phyloP scores from a whole-genome alignment of 768 basidiomycete genomes.

The Kwoniella pini region DNA sequence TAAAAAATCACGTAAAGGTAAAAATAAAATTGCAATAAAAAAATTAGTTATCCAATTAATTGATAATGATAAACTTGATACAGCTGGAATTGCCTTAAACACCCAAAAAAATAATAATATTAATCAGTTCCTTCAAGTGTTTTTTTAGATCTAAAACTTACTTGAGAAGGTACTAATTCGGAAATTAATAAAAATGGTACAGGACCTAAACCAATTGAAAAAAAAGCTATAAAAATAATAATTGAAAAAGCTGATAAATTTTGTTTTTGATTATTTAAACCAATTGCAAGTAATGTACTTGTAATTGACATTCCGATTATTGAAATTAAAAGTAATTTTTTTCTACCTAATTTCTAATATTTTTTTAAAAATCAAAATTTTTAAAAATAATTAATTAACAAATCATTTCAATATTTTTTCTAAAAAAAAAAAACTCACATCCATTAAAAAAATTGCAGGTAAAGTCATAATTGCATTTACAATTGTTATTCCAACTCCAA shows the following conservation, averaged over 20 bases:
- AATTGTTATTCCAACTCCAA: constrained; percentile 79
- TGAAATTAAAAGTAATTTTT: constrained; percentile 68
- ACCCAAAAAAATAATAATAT: no score
- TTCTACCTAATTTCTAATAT: constrained; percentile 79
- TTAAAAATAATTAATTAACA: neutral
- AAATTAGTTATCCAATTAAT: constrained; percentile 84
- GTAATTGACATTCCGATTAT: constrained; percentile 67
- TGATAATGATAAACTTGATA: constrained; percentile 73
- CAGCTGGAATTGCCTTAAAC: constrained; percentile 81
- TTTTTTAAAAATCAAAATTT: no score
- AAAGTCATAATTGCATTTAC: constrained; percentile 75
- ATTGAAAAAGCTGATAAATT: constrained; percentile 72
- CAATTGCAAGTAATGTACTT: constrained; percentile 68
- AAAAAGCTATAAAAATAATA: constrained; percentile 78
- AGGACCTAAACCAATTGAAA: constrained; percentile 86
- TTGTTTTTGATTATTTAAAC: constrained; percentile 65
- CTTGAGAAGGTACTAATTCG: constrained; percentile 79
- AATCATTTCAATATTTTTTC: neutral
- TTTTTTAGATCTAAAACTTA: no score
- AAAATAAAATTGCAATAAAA: constrained; percentile 76
- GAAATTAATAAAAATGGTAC: constrained; percentile 90
- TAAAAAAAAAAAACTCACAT: constrained; percentile 59
- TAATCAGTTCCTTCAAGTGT: no score
- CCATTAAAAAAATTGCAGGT: constrained; percentile 82
- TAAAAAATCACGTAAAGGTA: constrained; percentile 76